Conservation (phyloP, 2,329 filamentous ascomycete species). For the Phialophora chinensis region DNA sequence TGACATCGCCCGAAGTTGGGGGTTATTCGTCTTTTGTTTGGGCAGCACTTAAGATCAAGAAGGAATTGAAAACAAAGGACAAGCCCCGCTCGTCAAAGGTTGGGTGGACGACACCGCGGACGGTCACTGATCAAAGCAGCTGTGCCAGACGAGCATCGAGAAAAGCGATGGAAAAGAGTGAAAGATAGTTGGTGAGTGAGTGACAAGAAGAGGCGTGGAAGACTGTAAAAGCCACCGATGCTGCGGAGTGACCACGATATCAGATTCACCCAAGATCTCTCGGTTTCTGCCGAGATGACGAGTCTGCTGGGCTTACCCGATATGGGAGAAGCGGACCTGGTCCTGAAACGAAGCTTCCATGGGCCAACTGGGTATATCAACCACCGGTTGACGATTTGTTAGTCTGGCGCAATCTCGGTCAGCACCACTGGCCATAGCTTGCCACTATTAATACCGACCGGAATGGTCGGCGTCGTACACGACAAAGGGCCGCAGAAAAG, state of each 20-base stretch:
- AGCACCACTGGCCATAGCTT: conserved; percentile 1
- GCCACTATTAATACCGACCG: conserved; percentile 13
- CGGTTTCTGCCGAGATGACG: conserved; percentile 13
- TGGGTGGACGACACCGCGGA: neutral
- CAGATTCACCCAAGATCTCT: conserved; percentile 16
- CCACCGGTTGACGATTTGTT: neutral
- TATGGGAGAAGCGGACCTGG: conserved; percentile 1
- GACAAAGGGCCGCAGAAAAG: conserved; percentile 10
- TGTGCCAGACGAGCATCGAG: conserved; percentile 7
- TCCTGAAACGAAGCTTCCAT: conserved; percentile 14
- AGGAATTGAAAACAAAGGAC: conserved; percentile 13
- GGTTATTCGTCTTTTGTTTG: conserved; percentile 18
- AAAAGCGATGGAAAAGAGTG: conserved; percentile 5
- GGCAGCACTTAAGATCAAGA: conserved; percentile 1
- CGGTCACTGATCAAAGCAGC: conserved; percentile 14
- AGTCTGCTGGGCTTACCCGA: neutral
- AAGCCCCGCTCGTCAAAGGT: conserved; percentile 25
- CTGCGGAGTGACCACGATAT: conserved; percentile 10
- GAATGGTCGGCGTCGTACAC: conserved; percentile 20
- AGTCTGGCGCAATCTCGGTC: neutral
- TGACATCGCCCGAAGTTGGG: conserved; percentile 9
- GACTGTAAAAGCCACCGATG: neutral
- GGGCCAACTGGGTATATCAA: neutral
- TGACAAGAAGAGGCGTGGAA: conserved; percentile 1
- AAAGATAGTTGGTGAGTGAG: neutral